Base-by-base conservation (phyloP, 2,329 filamentous ascomycete genomes). In the Cadophora gregata region DNA sequence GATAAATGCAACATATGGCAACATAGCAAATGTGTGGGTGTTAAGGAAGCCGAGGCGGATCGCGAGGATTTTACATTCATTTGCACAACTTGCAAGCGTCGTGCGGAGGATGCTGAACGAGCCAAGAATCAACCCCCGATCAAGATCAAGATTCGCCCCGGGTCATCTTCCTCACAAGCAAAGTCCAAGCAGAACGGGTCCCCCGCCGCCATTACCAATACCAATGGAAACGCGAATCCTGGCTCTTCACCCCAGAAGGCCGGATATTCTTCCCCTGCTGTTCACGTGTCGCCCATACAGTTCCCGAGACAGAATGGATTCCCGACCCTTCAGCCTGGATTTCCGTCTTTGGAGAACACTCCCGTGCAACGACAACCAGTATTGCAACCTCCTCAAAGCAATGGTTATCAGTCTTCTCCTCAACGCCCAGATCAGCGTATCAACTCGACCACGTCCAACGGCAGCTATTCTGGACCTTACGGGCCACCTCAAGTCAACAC, bases 1-100 rank as follows among this genome's bases (percentile, higher is more conserved):
- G 96, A 99, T 76, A 89, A 85, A 72, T 99, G 96, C 82, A 96
- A 90, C 76, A 90, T 97, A 58, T 99, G 96, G 96, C 95, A 98
- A 77, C 96, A 99, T 77, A 97, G 93, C 82, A 93, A 91, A 74
- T 99, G 96, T 76, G 86, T 97, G 67, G 90, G 90, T 48, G 91
- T 98, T 70, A 86, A 86, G 55, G 87, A 96, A 73, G 81, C 85
- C 67, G 91, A 94, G 69, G 94, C 93, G 0, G 95, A 97, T 70
- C 85, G 89, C 56, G 88, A 93, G 1, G 92, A 96, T 71, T 98
- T 98, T 75, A 89, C 92, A 68, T 97, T 97, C 75, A 79, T 97
- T 70, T 98, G 95, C 80, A 82, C 82, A 38, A 88, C 90, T 58
- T 99, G 96, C 81, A 88, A 87, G 72, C 88, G 85, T 19, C 89